A percentile compares a stretch with the other conserved stretches of the same genome.
Conservation (phyloP, 2,329 filamentous ascomycete genomes). For the Cladophialophora bantiana region DNA sequence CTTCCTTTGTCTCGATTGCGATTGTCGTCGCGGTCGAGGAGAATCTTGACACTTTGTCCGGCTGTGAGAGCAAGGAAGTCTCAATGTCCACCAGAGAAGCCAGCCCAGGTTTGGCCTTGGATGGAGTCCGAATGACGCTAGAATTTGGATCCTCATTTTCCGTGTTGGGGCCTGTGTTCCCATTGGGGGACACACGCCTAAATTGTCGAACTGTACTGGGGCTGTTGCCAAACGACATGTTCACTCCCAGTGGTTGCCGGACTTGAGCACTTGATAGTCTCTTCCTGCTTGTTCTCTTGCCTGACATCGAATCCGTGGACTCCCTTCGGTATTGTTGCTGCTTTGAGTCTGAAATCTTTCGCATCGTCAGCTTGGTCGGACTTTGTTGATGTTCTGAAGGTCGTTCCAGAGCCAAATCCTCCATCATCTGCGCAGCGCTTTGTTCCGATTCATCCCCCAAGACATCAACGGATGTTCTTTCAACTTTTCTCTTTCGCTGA, state of each 20-base stretch:
- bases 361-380: constrained; percentile 34
- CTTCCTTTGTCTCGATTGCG: constrained; percentile 71
- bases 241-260: constrained; percentile 82
- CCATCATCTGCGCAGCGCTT: constrained; percentile 48
- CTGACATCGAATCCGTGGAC: constrained; percentile 48
- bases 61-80: constrained; percentile 24
- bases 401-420: constrained; percentile 49
- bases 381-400: constrained; percentile 33
- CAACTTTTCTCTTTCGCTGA: constrained; percentile 55
- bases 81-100: constrained; percentile 24
- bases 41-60: constrained; percentile 27
- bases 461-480: constrained; percentile 50
- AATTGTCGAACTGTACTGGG: constrained; percentile 92
- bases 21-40: constrained; percentile 35
- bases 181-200: constrained; percentile 78
- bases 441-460: constrained; percentile 47
- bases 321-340: constrained; percentile 22
- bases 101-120: constrained; percentile 30
- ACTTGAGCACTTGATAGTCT: constrained; percentile 56
- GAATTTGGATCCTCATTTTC: constrained; percentile 34
- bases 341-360: constrained; percentile 27
- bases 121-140: constrained; percentile 35
- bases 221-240: constrained; percentile 92
- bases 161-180: constrained; percentile 45
- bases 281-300: constrained; percentile 49